Base-by-base conservation (phyloP, 192 early-diverging fungal genomes). In the Umbelopsis sp. region DNA sequence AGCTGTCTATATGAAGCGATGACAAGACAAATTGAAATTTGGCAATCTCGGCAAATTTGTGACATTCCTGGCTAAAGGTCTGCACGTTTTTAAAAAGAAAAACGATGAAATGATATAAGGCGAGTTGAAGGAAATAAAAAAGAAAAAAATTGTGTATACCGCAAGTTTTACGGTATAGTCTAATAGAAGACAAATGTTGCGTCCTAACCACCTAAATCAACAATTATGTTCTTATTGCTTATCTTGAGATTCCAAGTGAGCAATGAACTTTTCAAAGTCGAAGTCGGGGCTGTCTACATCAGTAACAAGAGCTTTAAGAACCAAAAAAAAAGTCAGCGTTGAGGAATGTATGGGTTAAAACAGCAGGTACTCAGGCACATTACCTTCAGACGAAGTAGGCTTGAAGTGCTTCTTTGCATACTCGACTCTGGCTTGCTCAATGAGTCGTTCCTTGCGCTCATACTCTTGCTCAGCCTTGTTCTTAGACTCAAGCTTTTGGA, bases 351-450 rank as follows among this genome's bases (percentile, higher is more conserved):
- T 71, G 67, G 5, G 55, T 15, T 49, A 58, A 53, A 18, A 75
- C 58, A 20, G 23, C 41, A 68, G 30, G 49, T 23, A 55, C 27
- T 30, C 53, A 16, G n/a, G 1, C 13, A 35, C 44, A 33, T 41
- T 45, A 58, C 35, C 47, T 30, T 23, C 20, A 52, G 70, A 65
- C 72, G 68, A 73, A 49, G 64, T 75, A 3, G 71, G 49, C n/a
- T 70, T 72, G 44, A 55, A 47, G 68, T 92, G 80, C 83, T 93
- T 90, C 71, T 87, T 89, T 25, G 88, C 90, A 71, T 92, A 95
- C 71, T 93, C 92, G 25, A 80, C 74, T 68, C 90, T 89, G 46
- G 89, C 94, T 78, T 92, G 85, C 22, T 90, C 88, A 72, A 93
- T 87, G 55, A 95, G 75, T 33, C 73, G 71, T 71, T 93, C 86